phyloP scores from a whole-genome alignment of 148 eudicot species.

The Persicaria maculosa region DNA sequence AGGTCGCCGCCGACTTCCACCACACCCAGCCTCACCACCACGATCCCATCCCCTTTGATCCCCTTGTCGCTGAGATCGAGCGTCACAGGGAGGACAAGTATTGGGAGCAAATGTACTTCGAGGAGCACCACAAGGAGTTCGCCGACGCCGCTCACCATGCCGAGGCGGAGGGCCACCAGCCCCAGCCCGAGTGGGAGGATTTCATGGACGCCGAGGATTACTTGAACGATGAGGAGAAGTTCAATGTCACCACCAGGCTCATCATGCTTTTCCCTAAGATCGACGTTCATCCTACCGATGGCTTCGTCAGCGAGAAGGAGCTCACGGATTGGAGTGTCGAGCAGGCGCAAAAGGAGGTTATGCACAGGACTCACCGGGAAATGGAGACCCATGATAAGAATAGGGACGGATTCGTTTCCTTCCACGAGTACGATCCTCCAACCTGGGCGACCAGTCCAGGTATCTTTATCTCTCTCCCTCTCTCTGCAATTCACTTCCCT shows the following conservation, averaged over 20 bases:
- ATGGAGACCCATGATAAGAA: constrained; percentile 91
- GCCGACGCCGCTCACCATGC: constrained; percentile 12
- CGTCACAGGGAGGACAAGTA: constrained; percentile 51
- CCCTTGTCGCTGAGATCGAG: constrained; percentile 73
- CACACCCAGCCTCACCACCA: constrained; percentile 25
- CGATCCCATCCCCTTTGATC: constrained; percentile 69
- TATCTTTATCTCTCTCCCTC: constrained; percentile 4
- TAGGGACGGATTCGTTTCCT: constrained; percentile 72
- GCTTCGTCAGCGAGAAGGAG: constrained; percentile 52
- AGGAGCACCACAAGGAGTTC: constrained; percentile 31
- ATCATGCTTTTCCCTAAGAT: constrained; percentile 70
- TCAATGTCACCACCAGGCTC: constrained; percentile 64
- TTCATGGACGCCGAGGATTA: constrained; percentile 80
- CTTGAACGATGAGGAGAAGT: constrained; percentile 79
- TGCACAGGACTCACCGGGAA: constrained; percentile 69
- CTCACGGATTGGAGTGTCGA: constrained; percentile 58
- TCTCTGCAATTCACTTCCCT: not conserved
- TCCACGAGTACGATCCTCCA: constrained; percentile 76
- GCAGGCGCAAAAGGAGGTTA: constrained; percentile 49
- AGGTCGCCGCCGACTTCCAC: not conserved
- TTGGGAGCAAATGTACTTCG: constrained; percentile 49
- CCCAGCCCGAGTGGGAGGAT: constrained; percentile 90
- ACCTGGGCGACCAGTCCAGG: constrained; percentile 64
- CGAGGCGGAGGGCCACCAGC: constrained; percentile 43
- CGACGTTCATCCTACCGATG: constrained; percentile 62